phyloP scores from a whole-genome alignment of 169 alveolate genomes.

The Amoebophrya sp. region DNA sequence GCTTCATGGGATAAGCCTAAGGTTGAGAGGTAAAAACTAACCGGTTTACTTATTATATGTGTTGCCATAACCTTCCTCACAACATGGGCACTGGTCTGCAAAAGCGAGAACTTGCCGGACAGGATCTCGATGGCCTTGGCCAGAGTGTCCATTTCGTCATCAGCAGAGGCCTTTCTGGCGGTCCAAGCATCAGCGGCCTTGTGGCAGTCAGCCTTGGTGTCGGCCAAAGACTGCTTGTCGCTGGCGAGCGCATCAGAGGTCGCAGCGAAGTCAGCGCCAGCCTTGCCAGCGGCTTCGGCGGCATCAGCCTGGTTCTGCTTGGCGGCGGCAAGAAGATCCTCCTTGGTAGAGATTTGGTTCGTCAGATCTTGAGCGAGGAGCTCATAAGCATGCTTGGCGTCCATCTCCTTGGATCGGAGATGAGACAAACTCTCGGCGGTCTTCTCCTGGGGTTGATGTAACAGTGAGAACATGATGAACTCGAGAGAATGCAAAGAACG shows the following conservation, averaged over 20 bases:
- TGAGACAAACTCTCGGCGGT: not conserved
- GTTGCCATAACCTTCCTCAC: too few species aligned
- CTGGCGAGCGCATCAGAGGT: not conserved
- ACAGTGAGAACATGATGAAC: not conserved
- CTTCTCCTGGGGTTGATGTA: not conserved
- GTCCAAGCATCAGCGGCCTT: conserved; percentile 7
- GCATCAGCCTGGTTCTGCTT: conserved; percentile 25
- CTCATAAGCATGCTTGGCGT: not conserved
- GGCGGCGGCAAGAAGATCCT: not conserved
- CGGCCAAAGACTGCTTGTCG: not conserved
- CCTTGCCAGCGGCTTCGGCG: conserved; percentile 27
- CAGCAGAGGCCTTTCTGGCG: conserved; percentile 8
- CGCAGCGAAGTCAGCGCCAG: conserved; percentile 5
- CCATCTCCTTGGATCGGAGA: conserved; percentile 12
- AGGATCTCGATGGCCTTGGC: not conserved
- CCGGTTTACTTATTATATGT: too few species aligned
- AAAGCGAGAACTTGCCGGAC: not conserved
- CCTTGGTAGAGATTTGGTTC: not conserved
- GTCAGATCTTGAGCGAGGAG: not conserved
- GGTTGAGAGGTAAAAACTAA: too few species aligned
- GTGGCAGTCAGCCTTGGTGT: conserved; percentile 20
- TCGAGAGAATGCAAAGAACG: too few species aligned
- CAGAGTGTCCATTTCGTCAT: not conserved
- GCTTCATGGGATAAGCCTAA: too few species aligned
- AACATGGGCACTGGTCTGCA: not conserved